Conservation (phyloP, 495 filamentous ascomycete species). For the Bombardia bombarda region DNA sequence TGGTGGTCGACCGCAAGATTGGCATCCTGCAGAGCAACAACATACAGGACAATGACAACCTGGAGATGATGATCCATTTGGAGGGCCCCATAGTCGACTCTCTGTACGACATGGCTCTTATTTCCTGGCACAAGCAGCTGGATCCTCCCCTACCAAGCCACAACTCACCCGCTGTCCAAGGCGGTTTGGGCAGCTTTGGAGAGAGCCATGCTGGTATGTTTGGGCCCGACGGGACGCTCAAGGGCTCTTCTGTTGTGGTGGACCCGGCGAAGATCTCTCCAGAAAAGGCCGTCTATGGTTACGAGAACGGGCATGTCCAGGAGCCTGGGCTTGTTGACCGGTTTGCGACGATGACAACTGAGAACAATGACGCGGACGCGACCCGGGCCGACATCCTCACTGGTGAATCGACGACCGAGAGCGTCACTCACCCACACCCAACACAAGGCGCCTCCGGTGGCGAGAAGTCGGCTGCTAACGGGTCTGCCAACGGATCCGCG, state of each 20-base stretch:
- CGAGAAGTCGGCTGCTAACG: neutral
- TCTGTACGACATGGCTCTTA: constrained; percentile 62
- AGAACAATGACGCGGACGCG: no score
- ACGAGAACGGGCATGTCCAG: constrained; percentile 8
- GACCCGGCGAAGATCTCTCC: constrained; percentile 17
- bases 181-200: constrained; percentile 10
- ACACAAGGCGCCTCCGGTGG: neutral
- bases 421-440: constrained; percentile 14
- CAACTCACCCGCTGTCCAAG: constrained; percentile 38
- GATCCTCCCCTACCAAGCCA: constrained; percentile 54
- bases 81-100: constrained; percentile 72
- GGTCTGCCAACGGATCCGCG: neutral
- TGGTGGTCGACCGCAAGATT: constrained; percentile 63
- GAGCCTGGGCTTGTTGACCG: constrained; percentile 11
- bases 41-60: constrained; percentile 68
- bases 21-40: constrained; percentile 69
- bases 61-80: constrained; percentile 73
- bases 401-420: constrained; percentile 18
- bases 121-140: constrained; percentile 61
- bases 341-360: neutral
- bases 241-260: constrained; percentile 16
- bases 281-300: constrained; percentile 1
- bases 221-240: constrained; percentile 17
- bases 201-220: constrained; percentile 8
- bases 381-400: constrained; percentile 12